Evolutionary conservation across 2,329 filamentous ascomycete genomes (phyloP).

Genomic region (Monilinia fructigena): DNA sequence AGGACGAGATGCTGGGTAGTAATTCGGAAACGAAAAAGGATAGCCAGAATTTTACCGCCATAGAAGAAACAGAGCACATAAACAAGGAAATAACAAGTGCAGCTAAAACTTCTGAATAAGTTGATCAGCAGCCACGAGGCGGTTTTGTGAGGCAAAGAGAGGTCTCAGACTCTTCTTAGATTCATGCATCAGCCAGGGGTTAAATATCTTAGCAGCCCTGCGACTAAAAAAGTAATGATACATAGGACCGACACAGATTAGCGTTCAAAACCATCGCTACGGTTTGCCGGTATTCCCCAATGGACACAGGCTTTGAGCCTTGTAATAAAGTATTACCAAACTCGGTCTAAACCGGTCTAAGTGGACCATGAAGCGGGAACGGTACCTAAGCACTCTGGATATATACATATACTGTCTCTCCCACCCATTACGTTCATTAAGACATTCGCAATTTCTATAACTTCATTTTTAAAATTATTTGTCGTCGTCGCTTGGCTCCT

Average conservation of each 20-base stretch:
- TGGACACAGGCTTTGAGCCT: too few species aligned
- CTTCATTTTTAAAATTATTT: constrained; percentile 13
- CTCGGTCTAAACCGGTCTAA: too few species aligned
- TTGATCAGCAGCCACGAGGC: constrained; percentile 13
- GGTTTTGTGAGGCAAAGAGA: constrained; percentile 15
- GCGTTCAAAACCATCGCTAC: too few species aligned
- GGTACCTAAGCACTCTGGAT: neutral
- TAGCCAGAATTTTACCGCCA: neutral
- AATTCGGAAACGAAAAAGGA: neutral
- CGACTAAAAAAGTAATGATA: neutral
- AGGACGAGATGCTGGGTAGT: neutral
- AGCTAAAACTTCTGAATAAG: neutral
- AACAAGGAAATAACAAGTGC: neutral
- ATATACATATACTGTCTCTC: constrained; percentile 11
- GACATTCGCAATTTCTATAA: neutral
- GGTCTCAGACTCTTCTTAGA: constrained; percentile 1
- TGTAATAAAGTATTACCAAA: too few species aligned
- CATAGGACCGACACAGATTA: neutral
- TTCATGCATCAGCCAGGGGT: neutral
- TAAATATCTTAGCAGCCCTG: constrained; percentile 3
- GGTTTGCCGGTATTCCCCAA: too few species aligned
- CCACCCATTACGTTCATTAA: neutral
- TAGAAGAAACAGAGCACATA: neutral
- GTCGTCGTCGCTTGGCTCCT: constrained; percentile 6
- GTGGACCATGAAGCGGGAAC: too few species aligned